These are phyloP conservation scores for Fraxinus anomala DNA, from an alignment of 257 asterid genomes.

Conservation along the genomic window DNA sequence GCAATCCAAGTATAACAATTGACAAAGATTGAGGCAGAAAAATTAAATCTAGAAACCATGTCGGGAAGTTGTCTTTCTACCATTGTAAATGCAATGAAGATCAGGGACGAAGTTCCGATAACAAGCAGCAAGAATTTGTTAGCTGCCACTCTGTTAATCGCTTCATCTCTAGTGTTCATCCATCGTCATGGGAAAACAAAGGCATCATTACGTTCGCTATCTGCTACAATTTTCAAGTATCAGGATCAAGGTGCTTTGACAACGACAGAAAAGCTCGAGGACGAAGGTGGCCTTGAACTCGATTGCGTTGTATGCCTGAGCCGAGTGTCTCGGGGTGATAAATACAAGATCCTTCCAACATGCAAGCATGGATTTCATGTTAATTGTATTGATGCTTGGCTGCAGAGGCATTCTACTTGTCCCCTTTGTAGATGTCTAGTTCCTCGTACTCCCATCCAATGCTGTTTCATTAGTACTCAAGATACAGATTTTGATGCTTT, in stretches of 20 bases:
- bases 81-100: not conserved
- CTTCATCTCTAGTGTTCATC: not conserved
- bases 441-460: not conserved
- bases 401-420: not conserved
- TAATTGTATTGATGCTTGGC: not conserved
- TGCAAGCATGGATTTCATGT: constrained; percentile 8
- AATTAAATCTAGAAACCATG: not conserved
- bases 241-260: not conserved
- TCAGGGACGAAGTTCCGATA: not conserved
- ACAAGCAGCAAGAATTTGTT: not conserved
- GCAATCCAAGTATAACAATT: not conserved
- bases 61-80: not conserved
- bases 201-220: not conserved
- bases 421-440: not conserved
- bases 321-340: not conserved
- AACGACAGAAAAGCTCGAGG: not conserved
- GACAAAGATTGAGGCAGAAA: not conserved
- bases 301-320: not conserved
- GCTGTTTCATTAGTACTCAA: not conserved
- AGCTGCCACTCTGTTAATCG: not conserved
- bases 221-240: not conserved
- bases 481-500: not conserved
- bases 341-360: not conserved
- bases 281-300: not conserved
- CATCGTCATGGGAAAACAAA: not conserved